Evolutionary conservation across 768 basidiomycete species (phyloP).

Genomic region (Phylloporus sp.): DNA sequence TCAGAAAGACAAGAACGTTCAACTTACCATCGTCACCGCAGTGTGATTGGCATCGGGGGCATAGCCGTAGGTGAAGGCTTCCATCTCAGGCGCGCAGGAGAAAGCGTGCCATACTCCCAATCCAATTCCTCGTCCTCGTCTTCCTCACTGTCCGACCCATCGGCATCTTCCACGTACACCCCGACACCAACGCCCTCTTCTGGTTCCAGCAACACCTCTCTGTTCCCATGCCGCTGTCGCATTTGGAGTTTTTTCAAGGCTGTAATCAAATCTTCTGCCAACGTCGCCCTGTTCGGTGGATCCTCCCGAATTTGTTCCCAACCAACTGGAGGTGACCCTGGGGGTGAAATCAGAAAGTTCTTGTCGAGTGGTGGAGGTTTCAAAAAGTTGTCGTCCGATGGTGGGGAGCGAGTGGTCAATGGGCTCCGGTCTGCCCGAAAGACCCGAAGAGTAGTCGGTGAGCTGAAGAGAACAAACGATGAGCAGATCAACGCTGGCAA

Average conservation of each 20-base stretch:
- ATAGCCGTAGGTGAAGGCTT: conserved; percentile 49
- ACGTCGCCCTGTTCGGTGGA: conserved; percentile 76
- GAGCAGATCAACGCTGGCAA: conserved; percentile 4
- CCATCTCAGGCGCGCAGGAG: conserved; percentile 52
- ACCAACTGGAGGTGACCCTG: conserved; percentile 94
- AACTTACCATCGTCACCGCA: conserved; percentile 26
- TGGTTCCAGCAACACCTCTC: conserved; percentile 64
- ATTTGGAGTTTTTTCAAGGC: conserved; percentile 73
- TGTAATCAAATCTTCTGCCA: conserved; percentile 83
- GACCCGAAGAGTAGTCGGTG: conserved; percentile 54
- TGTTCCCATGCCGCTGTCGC: conserved; percentile 36
- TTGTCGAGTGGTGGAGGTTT: conserved; percentile 78
- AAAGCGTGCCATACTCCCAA: conserved; percentile 56
- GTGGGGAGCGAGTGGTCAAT: conserved; percentile 38
- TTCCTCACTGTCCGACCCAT: conserved; percentile 33
- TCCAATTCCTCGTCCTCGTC: conserved; percentile 34
- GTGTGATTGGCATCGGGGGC: conserved; percentile 43
- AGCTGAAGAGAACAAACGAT: conserved; percentile 33
- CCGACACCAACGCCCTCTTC: conserved; percentile 69
- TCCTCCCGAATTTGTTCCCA: conserved; percentile 94
- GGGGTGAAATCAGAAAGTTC: conserved; percentile 97
- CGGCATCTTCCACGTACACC: conserved; percentile 76
- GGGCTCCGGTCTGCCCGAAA: conserved; percentile 74
- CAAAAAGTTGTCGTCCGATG: conserved; percentile 36
- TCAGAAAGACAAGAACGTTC: conserved; percentile 13